Conservation (phyloP, 177 flowering plant species). For the Vitis hybrid region DNA sequence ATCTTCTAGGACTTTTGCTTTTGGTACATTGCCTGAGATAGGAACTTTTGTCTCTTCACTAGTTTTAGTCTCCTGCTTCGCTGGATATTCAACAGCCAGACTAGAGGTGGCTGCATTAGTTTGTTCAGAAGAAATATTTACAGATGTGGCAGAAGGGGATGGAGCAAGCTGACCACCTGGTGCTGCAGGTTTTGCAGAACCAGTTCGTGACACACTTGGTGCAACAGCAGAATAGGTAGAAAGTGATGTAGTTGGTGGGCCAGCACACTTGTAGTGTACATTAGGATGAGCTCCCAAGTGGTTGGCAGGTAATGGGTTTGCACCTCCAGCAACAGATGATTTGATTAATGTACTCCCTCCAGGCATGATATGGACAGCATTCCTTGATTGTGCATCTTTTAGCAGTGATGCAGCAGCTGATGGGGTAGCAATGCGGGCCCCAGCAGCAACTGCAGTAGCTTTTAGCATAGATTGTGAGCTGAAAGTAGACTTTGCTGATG, state of each 20-base stretch:
- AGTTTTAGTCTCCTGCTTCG: slow-evolving; percentile 15
- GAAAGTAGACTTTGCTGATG: slow-evolving; percentile 26
- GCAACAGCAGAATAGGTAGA: slow-evolving; percentile 12
- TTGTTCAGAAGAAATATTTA: slow-evolving; percentile 18
- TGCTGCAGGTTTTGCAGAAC: slow-evolving; percentile 20
- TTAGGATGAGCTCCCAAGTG: slow-evolving; percentile 35
- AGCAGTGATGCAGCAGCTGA: slow-evolving; percentile 71
- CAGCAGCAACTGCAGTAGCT: slow-evolving; percentile 94
- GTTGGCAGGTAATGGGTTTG: slow-evolving; percentile 25
- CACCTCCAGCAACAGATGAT: slow-evolving; percentile 32
- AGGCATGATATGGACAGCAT: slow-evolving; percentile 61
- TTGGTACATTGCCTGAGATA: slow-evolving; percentile 7
- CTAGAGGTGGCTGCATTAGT: slow-evolving; percentile 9
- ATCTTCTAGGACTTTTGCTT: slow-evolving; percentile 14
- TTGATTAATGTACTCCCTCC: slow-evolving; percentile 42
- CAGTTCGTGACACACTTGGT: slow-evolving; percentile 17
- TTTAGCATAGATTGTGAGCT: slow-evolving; percentile 48
- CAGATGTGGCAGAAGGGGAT: slow-evolving; percentile 11
- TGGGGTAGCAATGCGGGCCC: slow-evolving; percentile 75
- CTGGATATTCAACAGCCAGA: slow-evolving; percentile 7
- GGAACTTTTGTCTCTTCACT: slow-evolving; percentile 17
- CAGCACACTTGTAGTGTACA: slow-evolving; percentile 47
- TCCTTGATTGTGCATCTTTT: slow-evolving; percentile 68
- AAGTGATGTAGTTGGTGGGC: slow-evolving; percentile 22
- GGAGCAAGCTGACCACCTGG: slow-evolving; percentile 12